These are phyloP conservation scores for Verticillium alfalfae DNA, from an alignment of 2,329 filamentous ascomycete species.

Conservation along the genomic window DNA sequence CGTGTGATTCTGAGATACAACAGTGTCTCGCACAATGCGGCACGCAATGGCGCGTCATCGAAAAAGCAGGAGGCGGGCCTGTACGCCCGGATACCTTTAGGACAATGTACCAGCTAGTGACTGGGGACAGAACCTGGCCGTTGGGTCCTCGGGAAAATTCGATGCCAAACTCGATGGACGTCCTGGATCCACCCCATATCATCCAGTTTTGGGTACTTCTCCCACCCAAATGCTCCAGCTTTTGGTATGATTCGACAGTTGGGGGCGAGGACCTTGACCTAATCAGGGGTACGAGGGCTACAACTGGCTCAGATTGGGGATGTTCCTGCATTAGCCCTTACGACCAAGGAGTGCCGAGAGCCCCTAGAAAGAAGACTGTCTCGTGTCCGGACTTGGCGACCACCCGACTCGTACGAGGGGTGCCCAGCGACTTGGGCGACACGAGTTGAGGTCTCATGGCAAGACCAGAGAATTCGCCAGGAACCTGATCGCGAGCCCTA, in stretches of 20 bases:
- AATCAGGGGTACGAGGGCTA: not conserved
- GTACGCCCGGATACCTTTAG: not conserved
- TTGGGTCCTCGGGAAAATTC: not conserved
- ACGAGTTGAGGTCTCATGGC: not conserved
- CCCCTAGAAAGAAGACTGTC: not conserved
- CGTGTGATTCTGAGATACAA: not conserved
- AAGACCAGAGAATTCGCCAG: too few species aligned
- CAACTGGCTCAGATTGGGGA: not conserved
- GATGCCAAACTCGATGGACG: not conserved
- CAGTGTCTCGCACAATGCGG: too few species aligned
- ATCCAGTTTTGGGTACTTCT: not conserved
- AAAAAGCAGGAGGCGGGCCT: not conserved
- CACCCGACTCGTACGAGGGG: not conserved
- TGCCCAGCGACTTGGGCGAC: not conserved
- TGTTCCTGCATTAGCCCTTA: not conserved
- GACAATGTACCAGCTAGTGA: not conserved
- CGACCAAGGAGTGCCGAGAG: not conserved
- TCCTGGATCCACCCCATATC: not conserved
- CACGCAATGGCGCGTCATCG: too few species aligned
- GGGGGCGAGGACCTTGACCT: not conserved
- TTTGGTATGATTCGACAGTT: not conserved
- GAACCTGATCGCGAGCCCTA: too few species aligned
- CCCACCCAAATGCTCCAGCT: not conserved
- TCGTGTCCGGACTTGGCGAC: not conserved
- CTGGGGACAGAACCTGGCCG: not conserved